Conservation (phyloP, 192 early-diverging fungal species). For the Gigaspora rosea region DNA sequence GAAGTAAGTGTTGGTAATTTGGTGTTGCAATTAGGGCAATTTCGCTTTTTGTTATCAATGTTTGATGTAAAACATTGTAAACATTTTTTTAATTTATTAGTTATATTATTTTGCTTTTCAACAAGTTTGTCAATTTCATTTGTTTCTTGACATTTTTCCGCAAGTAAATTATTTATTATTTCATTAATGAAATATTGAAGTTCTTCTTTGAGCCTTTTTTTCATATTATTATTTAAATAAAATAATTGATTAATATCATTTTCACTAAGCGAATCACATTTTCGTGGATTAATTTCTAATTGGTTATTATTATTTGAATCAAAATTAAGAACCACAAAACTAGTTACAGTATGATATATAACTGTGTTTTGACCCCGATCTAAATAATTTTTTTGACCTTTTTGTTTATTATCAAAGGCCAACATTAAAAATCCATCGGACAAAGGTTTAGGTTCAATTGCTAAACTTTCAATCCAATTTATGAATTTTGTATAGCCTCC, state of each 20-base stretch:
- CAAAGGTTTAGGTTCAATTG: background rate
- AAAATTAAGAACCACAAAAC: constrained; percentile 12
- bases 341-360: background rate
- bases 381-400: constrained; percentile 1
- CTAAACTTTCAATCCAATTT: background rate
- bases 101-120: background rate
- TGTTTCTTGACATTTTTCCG: background rate
- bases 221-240: background rate
- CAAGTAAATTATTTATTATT: background rate
- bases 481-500: background rate
- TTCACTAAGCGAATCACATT: background rate
- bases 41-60: background rate
- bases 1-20: background rate
- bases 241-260: background rate
- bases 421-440: constrained; percentile 6
- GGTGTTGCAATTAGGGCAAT: background rate
- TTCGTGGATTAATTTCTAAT: background rate
- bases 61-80: background rate
- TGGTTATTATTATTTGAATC: background rate
- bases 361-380: background rate
- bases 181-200: background rate
- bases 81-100: constrained; percentile 3
- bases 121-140: constrained; percentile 2
- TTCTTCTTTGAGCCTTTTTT: background rate
- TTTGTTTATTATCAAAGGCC: constrained; percentile 23